phyloP scores from a whole-genome alignment of 331 rosid species.

The Cucumis variabilis region DNA sequence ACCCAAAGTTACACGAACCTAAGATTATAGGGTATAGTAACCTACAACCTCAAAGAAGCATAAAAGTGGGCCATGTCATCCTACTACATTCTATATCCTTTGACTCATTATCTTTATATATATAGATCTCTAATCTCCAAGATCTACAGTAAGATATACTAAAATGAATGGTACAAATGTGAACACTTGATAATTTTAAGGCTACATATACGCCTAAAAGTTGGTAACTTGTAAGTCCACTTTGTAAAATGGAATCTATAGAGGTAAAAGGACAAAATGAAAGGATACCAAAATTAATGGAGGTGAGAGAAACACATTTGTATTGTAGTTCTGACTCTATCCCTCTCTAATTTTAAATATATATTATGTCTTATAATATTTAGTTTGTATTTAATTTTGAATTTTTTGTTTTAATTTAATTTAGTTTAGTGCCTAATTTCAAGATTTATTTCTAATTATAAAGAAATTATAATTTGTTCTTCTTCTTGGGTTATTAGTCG shows the following conservation, averaged over 20 bases:
- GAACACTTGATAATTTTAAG: not conserved
- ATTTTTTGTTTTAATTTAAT: too few species aligned
- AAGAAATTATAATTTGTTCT: too few species aligned
- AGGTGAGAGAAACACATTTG: not conserved
- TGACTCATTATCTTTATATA: not conserved
- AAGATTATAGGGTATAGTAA: not conserved
- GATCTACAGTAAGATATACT: not conserved
- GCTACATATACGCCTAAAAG: not conserved
- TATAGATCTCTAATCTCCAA: not conserved
- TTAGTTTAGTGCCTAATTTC: too few species aligned
- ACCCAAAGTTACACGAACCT: not conserved
- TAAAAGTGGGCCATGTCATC: not conserved
- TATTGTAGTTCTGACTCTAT: not conserved
- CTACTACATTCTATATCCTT: not conserved
- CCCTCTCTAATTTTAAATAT: too few species aligned
- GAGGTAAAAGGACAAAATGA: not conserved
- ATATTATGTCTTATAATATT: too few species aligned
- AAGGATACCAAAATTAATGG: not conserved
- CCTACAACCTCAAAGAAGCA: not conserved
- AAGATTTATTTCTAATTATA: too few species aligned
- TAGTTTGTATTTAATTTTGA: too few species aligned
- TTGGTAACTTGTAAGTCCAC: not conserved
- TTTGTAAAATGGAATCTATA: conserved; percentile 11
- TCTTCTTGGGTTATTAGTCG: too few species aligned
- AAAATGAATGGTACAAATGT: not conserved